Evolutionary conservation across 805 yeast species (phyloP), one percentile per base, ranked within the genome.

Genomic region (Monosporozyma siamensis): DNA sequence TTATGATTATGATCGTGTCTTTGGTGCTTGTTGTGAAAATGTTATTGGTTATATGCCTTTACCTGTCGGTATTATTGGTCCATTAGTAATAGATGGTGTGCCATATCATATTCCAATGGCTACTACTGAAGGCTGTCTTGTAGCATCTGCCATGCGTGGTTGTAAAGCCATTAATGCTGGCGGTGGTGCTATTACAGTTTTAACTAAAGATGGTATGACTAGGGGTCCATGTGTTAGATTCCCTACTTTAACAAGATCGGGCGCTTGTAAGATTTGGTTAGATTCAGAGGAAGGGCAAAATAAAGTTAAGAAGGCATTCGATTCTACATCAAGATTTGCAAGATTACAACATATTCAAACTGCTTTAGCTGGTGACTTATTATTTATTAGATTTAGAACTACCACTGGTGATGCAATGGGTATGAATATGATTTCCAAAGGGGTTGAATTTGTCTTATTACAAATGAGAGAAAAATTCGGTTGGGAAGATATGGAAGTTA

Each of bases 361-460:
- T 15, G 95, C 97, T 2, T 70, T 90, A 64, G 98, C 99, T 20
- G 98, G 99, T 27, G 83, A 82, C 38, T 71, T 83, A 53, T 71
- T 92, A 55, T 92, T 77, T 57, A 81, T 92, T 54, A 80, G 99
- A 59, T 92, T 92, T 71, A 80, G 90, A 63, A 94, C 99, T 14
- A 88, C 95, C 31, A 92, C 99, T 18, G 99, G 99, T 66, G 99
- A 92, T 70, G 99, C 99, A 15, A 92, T 92, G 99, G 99, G 99
- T 51, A 92, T 92, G 99, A 92, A 92, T 64, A 92, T 92, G 99
- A 92, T 92, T 47, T 90, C 97, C 22, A 92, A 92, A 67, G 99
- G 98, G 65, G 96, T 88, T 38, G 99, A 92, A 62, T 73, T 71
- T 62, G 77, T 96, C 0, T 74, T 92, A 58, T 79, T 79, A 48